Percentiles rank a stretch among this genome's conserved stretches.
These are phyloP conservation scores for Leccinum fuscescens DNA, from an alignment of 1,284 basidiomycete species.

Conservation along the genomic window DNA sequence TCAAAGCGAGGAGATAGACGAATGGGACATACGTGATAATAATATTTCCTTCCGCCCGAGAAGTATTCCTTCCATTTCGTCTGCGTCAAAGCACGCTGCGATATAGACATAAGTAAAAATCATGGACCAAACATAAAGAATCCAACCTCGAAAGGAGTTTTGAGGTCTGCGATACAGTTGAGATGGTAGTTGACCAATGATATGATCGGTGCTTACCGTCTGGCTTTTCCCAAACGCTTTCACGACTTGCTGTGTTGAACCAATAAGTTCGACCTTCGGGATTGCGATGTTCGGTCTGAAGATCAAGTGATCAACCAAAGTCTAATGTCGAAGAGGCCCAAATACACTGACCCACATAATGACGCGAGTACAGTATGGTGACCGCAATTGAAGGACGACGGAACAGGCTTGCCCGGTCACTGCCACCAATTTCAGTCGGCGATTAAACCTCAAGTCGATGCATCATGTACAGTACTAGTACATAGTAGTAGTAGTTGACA, in stretches of 20 bases:
- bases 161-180: constrained; percentile 51
- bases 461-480: no score
- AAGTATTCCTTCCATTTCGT: constrained; percentile 95
- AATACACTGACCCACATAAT: constrained; percentile 33
- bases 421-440: constrained; percentile 21
- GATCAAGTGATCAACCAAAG: constrained; percentile 8
- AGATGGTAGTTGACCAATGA: constrained; percentile 2
- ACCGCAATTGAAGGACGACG: constrained; percentile 1
- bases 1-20: no score
- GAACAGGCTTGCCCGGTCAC: constrained; percentile 9
- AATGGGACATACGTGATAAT: no score
- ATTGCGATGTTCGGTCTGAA: constrained; percentile 75
- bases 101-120: no score
- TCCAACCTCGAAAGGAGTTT: constrained; percentile 85
- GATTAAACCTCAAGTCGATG: constrained; percentile 16
- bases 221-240: constrained; percentile 87
- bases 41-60: constrained; percentile 26
- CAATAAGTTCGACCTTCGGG: constrained; percentile 84
- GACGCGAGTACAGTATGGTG: neutral
- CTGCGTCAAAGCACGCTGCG: no score
- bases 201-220: constrained; percentile 53
- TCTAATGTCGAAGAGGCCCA: neutral
- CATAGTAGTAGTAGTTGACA: neutral
- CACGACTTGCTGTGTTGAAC: constrained; percentile 76
- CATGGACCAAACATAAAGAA: neutral